Base-by-base conservation (phyloP, 495 filamentous ascomycete species). In the Penicillium samsonianum region DNA sequence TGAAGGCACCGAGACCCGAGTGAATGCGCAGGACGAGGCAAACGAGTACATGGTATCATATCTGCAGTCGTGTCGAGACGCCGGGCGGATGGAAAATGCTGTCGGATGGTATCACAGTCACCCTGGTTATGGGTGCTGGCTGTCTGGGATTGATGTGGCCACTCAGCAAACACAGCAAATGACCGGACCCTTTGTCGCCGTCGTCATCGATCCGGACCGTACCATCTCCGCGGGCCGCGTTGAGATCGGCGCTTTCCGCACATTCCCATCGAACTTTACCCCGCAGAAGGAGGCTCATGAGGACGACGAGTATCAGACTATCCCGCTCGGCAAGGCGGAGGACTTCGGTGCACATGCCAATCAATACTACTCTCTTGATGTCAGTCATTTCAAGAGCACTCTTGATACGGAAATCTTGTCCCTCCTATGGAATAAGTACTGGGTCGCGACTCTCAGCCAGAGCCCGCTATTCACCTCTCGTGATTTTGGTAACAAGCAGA, bases 91-190 rank as follows among this genome's bases (percentile, higher is more conserved):
- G 67, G 95, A 99, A 68, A 98, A 99, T 68, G 90, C 87, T 4
- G 88, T 98, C 8, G 95, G 95, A 19, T 99, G 95, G 95, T 99
- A 99, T 70, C 95, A 99, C 75, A 90, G 86, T 60, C 95, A 99
- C 67, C 95, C 95, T 0, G 95, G 95, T 10, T 99, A 99, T 68
- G 95, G 95, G 9, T 99, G 95, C 78, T 99, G 95, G 95, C 81
- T 99, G 20, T 90, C 86, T 37, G 95, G 95, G 25, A 98, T 98
- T 69, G 95, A 99, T 69, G 95, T 98, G 19, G 78, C 79, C 40
- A 99, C 95, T 19, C 89, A 99, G 69, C 75, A 80, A 55, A 84
- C 84, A 60, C 90, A 97, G 68, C 94, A 99, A 78, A 88, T 87
- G 70, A 81, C 82, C 35, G 94, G 96, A 61, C 95, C 95, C 28